A percentile compares a stretch with the other conserved stretches of the same genome.
phyloP scores from a whole-genome alignment of 176 grass and related monocot species.

The Triticum turgidum region DNA sequence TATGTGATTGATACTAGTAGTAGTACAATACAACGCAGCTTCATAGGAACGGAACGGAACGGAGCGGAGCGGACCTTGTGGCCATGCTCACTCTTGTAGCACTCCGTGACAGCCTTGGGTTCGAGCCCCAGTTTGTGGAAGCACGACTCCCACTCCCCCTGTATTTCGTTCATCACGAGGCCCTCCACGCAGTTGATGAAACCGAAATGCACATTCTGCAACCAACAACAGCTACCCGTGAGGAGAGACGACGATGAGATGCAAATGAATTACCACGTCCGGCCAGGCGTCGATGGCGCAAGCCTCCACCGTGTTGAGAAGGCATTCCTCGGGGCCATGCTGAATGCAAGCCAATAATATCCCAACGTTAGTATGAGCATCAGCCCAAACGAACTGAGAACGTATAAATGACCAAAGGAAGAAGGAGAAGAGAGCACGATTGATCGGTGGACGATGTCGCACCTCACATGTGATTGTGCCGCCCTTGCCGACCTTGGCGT shows the following conservation, averaged over 20 bases:
- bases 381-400: too few species aligned
- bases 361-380: not conserved
- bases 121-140: constrained; percentile 58
- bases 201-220: constrained; percentile 66
- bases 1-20: not conserved
- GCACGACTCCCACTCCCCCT: constrained; percentile 61
- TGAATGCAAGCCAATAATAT: constrained; percentile 32
- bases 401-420: not conserved
- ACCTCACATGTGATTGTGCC: constrained; percentile 49
- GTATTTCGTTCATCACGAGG: constrained; percentile 46
- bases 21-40: not conserved
- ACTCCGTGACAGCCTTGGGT: constrained; percentile 55
- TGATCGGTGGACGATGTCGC: not conserved
- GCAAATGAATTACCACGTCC: constrained; percentile 56
- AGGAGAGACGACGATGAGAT: not conserved
- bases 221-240: not conserved
- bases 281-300: constrained; percentile 83
- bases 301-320: constrained; percentile 79
- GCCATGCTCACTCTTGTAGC: constrained; percentile 54
- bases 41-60: not conserved
- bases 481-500: constrained; percentile 30
- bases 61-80: constrained; percentile 40
- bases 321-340: constrained; percentile 72
- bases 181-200: constrained; percentile 82
- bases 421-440: not conserved